A percentile compares a stretch with the other conserved stretches of the same genome.
Conservation (phyloP, 2,329 filamentous ascomycete species). For the Colletotrichum sublineola region DNA sequence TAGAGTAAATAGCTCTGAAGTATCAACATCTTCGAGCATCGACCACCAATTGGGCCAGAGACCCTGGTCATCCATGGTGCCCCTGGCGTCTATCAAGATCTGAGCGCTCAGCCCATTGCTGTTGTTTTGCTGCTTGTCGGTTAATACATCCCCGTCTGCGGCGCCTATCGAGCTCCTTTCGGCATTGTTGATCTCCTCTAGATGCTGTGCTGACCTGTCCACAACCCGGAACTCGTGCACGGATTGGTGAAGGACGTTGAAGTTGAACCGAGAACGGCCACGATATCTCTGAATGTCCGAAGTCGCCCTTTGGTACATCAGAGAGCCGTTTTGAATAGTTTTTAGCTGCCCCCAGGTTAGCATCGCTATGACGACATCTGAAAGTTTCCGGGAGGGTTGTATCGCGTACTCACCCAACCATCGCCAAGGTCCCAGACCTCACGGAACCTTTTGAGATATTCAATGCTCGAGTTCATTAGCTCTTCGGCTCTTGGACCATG, state of each 20-base stretch:
- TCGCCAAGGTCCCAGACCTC: slow-evolving; percentile 49
- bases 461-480: slow-evolving; percentile 45
- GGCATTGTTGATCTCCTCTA: slow-evolving; percentile 48
- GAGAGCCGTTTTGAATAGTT: slow-evolving; percentile 44
- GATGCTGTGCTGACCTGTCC: slow-evolving; percentile 50
- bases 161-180: slow-evolving; percentile 35
- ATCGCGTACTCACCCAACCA: slow-evolving; percentile 45
- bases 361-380: background rate
- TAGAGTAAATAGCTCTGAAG: slow-evolving; percentile 27
- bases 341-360: slow-evolving; percentile 17
- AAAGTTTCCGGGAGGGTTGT: background rate
- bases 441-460: slow-evolving; percentile 48
- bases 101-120: background rate
- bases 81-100: slow-evolving; percentile 9
- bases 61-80: slow-evolving; percentile 34
- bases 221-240: slow-evolving; percentile 50
- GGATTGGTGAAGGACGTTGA: slow-evolving; percentile 49
- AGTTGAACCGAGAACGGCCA: slow-evolving; percentile 48
- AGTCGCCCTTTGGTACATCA: slow-evolving; percentile 47
- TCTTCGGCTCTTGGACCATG: slow-evolving; percentile 47
- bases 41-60: slow-evolving; percentile 44
- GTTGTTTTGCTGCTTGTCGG: slow-evolving; percentile 3
- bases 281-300: slow-evolving; percentile 45
- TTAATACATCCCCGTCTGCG: background rate
- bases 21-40: slow-evolving; percentile 39